Evolutionary conservation across 108 stramenopile genomes (phyloP).

Genomic region (Cyclotella cryptica): DNA sequence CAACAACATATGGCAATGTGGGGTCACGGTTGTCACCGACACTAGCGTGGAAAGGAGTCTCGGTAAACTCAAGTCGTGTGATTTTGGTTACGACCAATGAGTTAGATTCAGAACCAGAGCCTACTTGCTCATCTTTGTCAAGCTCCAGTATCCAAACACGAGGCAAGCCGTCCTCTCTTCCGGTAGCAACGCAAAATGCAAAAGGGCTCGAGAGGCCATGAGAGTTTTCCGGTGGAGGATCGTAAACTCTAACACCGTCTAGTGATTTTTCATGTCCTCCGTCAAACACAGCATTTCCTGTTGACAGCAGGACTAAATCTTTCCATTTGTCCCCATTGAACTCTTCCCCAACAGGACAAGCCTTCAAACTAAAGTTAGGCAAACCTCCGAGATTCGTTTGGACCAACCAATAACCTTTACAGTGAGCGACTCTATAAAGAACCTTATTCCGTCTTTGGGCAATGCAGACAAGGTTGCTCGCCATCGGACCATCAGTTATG

Average conservation of each 20-base stretch:
- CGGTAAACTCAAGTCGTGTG: constrained; percentile 72
- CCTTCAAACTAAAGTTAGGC: constrained; percentile 82
- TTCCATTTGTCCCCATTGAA: constrained; percentile 36
- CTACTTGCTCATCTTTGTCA: constrained; percentile 40
- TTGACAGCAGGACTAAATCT: constrained; percentile 51
- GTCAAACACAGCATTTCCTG: constrained; percentile 57
- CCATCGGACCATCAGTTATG: not conserved
- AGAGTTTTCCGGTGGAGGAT: constrained; percentile 17
- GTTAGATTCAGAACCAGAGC: constrained; percentile 30
- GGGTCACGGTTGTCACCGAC: constrained; percentile 71
- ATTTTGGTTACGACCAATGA: constrained; percentile 47
- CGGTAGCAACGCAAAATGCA: constrained; percentile 65
- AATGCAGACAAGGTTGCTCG: constrained; percentile 62
- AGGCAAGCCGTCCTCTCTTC: constrained; percentile 75
- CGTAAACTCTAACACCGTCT: constrained; percentile 59
- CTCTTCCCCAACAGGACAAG: constrained; percentile 58
- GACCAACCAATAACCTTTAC: constrained; percentile 72
- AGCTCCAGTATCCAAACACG: constrained; percentile 71
- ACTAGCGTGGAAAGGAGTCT: constrained; percentile 80
- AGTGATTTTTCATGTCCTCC: constrained; percentile 66
- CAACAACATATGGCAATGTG: constrained; percentile 74
- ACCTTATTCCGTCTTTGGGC: constrained; percentile 66
- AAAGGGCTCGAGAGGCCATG: constrained; percentile 32
- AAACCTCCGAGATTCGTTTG: constrained; percentile 61
- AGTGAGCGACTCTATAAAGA: constrained; percentile 70